These are phyloP conservation scores for Cutaneotrichosporon curvatum DNA, from an alignment of 1,284 basidiomycete species.

Conservation along the genomic window DNA sequence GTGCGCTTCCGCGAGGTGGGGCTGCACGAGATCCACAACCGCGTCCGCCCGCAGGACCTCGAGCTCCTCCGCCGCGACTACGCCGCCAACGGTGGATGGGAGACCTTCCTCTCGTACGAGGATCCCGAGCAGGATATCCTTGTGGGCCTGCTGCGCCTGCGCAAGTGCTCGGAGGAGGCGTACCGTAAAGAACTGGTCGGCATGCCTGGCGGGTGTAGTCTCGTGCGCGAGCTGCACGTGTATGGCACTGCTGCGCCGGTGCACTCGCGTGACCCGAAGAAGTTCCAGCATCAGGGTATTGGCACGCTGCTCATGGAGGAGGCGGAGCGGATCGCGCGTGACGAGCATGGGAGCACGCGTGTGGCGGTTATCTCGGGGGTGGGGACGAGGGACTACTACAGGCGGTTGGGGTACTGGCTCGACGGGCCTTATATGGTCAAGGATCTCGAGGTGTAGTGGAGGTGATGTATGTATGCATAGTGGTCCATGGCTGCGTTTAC, in stretches of 20 bases:
- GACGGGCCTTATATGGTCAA: conserved; percentile 99
- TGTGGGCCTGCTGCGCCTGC: conserved; percentile 81
- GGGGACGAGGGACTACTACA: conserved; percentile 90
- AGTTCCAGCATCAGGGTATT: conserved; percentile 98
- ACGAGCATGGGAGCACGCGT: conserved; percentile 80
- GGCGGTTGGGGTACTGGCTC: conserved; percentile 82
- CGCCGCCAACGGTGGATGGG: conserved; percentile 96
- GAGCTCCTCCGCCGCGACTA: conserved; percentile 97
- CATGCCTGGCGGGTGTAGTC: conserved; percentile 73
- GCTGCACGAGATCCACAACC: conserved; percentile 98
- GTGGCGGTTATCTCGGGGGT: conserved; percentile 94
- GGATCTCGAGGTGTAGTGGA: conserved; percentile 30
- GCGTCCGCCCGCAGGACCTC: conserved; percentile 90
- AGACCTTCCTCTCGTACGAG: conserved; percentile 98
- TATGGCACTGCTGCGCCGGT: conserved; percentile 98
- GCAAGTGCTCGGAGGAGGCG: conserved; percentile 93
- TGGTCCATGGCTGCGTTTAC: no score
- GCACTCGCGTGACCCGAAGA: conserved; percentile 93
- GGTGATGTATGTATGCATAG: no score
- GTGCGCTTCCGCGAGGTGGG: conserved; percentile 98
- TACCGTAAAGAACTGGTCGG: conserved; percentile 87
- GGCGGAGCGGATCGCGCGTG: conserved; percentile 94
- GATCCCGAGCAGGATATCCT: conserved; percentile 96
- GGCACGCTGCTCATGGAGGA: conserved; percentile 98
- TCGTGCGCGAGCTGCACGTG: conserved; percentile 96